These are phyloP conservation scores for Xylaria sp. DNA, from an alignment of 2,329 filamentous ascomycete genomes.

Conservation along the genomic window DNA sequence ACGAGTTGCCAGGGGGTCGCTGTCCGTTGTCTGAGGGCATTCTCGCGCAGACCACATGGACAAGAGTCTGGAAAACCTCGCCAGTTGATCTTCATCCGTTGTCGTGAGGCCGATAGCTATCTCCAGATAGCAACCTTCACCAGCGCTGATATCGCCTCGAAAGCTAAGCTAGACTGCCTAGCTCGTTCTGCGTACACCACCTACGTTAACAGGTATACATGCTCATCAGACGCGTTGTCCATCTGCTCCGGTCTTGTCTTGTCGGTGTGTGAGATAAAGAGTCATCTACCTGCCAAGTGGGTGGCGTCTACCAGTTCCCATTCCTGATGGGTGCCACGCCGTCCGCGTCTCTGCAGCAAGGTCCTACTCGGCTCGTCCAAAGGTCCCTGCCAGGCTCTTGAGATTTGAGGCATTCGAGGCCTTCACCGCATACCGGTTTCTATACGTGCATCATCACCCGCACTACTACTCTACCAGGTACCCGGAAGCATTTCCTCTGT, in stretches of 20 bases:
- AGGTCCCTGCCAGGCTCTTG: conserved; percentile 24
- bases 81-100: conserved; percentile 11
- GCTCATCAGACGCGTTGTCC: conserved; percentile 2
- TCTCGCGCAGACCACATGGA: not conserved
- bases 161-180: not conserved
- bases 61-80: conserved; percentile 11
- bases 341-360: conserved; percentile 12
- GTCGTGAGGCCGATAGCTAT: conserved; percentile 7
- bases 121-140: not conserved
- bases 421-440: conserved; percentile 26
- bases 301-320: conserved; percentile 8
- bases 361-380: conserved; percentile 7
- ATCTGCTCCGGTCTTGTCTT: conserved; percentile 1
- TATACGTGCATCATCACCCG: conserved; percentile 15
- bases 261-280: not conserved
- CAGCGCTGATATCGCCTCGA: conserved; percentile 5
- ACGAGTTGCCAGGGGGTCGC: conserved; percentile 28
- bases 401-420: conserved; percentile 35
- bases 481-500: conserved; percentile 17
- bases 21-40: conserved; percentile 24
- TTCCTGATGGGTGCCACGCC: conserved; percentile 15
- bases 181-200: not conserved
- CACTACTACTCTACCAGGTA: not conserved
- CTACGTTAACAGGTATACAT: not conserved
- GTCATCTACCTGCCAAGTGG: not conserved